phyloP scores from a whole-genome alignment of 768 basidiomycete species.

The Suillus spraguei region DNA sequence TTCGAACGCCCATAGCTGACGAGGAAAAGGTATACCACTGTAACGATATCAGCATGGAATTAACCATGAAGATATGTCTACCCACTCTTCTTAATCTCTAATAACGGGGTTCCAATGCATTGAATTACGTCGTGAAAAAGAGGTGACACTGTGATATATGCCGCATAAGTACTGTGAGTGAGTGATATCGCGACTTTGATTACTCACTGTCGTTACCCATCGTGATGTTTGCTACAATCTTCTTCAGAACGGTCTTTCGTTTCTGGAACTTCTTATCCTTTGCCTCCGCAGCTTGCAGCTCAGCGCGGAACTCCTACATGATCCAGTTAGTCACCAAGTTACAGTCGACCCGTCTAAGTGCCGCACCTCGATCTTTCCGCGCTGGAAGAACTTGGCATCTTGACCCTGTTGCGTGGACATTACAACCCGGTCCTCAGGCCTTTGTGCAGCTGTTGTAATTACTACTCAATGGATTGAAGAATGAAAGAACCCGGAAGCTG shows the following conservation, averaged over 20 bases:
- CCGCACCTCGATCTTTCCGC: conserved; percentile 87
- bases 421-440: conserved; percentile 8
- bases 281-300: conserved; percentile 86
- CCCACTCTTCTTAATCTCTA: conserved; percentile 99
- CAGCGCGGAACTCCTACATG: conserved; percentile 82
- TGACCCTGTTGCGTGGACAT: conserved; percentile 66
- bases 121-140: conserved; percentile 95
- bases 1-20: conserved; percentile 95
- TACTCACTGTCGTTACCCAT: conserved; percentile 98
- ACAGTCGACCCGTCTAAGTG: conserved; percentile 10
- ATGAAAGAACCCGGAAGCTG: background rate
- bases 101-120: conserved; percentile 90
- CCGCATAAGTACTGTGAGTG: conserved; percentile 16
- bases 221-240: conserved; percentile 98
- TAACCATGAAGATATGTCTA: conserved; percentile 13
- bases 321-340: conserved; percentile 20
- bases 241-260: conserved; percentile 93
- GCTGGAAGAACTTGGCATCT: conserved; percentile 90
- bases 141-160: conserved; percentile 71
- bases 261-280: conserved; percentile 98
- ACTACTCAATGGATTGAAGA: background rate
- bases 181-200: conserved; percentile 13
- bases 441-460: background rate
- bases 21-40: conserved; percentile 98
- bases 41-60: background rate